Conservation (phyloP, 345 rosid genomes). For the Murraya koenigii region DNA sequence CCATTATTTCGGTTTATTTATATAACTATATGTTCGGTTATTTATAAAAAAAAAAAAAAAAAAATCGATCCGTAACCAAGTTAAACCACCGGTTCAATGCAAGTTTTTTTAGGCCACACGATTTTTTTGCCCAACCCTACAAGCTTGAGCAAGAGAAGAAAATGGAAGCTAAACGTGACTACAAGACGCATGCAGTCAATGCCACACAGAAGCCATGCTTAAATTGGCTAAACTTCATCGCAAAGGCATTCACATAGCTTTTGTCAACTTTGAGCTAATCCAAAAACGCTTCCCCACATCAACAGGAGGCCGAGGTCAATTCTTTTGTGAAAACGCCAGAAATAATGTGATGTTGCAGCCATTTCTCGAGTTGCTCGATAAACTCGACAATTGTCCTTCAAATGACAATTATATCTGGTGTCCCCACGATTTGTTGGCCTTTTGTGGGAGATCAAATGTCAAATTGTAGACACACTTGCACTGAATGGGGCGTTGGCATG, state of each 20-base stretch:
- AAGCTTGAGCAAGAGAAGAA: background rate
- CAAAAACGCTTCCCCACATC: background rate
- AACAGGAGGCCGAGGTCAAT: background rate
- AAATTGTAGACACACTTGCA: background rate
- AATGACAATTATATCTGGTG: background rate
- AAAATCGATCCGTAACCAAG: too few species aligned
- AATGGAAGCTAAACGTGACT: background rate
- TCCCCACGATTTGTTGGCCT: background rate
- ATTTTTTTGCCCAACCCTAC: too few species aligned
- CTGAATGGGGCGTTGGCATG: background rate
- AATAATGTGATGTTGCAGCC: background rate
- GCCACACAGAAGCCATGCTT: background rate
- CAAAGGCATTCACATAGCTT: background rate
- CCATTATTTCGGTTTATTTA: too few species aligned
- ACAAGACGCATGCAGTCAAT: background rate
- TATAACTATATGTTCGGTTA: too few species aligned
- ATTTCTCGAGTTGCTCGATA: background rate
- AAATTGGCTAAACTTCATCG: background rate
- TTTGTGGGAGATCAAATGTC: background rate
- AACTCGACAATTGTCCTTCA: background rate
- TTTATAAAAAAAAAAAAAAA: too few species aligned
- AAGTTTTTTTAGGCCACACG: too few species aligned
- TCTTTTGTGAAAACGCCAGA: background rate
- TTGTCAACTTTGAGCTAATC: background rate
- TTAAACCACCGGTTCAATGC: too few species aligned